Evolutionary conservation across 2,329 filamentous ascomycete species (phyloP).

Genomic region (Colletotrichum magnum): DNA sequence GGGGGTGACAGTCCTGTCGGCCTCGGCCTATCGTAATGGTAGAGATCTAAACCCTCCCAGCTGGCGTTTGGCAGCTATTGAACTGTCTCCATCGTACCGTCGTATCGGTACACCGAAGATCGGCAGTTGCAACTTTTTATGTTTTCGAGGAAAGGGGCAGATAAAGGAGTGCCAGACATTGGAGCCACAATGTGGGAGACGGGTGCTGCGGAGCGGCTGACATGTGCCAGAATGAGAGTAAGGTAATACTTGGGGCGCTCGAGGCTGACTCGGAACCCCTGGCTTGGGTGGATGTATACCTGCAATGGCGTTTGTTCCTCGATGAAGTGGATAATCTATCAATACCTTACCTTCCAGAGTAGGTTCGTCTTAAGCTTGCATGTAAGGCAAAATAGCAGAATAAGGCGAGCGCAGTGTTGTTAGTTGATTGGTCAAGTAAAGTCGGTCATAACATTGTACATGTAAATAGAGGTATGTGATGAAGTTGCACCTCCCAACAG

Average conservation of each 20-base stretch:
- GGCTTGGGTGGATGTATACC: slow-evolving; percentile 14
- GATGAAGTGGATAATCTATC: background rate
- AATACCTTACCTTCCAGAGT: background rate
- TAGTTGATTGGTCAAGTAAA: too few species aligned
- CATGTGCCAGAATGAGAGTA: slow-evolving; percentile 11
- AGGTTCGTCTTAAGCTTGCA: too few species aligned
- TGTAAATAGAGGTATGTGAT: too few species aligned
- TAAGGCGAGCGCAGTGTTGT: too few species aligned
- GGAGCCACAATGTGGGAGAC: slow-evolving; percentile 2
- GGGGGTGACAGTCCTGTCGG: slow-evolving; percentile 54
- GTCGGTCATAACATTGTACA: too few species aligned
- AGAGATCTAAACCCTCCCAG: background rate
- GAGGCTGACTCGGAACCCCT: slow-evolving; percentile 19
- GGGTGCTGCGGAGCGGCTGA: slow-evolving; percentile 1
- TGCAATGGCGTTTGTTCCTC: slow-evolving; percentile 31
- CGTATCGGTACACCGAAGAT: background rate
- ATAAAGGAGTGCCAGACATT: slow-evolving; percentile 26
- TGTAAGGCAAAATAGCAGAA: too few species aligned
- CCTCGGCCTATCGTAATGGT: slow-evolving; percentile 54
- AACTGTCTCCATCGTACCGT: background rate
- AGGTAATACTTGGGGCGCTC: slow-evolving; percentile 3
- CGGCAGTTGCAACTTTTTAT: background rate
- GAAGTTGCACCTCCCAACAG: too few species aligned
- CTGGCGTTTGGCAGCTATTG: background rate
- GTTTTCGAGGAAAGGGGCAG: background rate